Evolutionary conservation across 306 rosid species (phyloP).

Genomic region (Inga oerstediana): DNA sequence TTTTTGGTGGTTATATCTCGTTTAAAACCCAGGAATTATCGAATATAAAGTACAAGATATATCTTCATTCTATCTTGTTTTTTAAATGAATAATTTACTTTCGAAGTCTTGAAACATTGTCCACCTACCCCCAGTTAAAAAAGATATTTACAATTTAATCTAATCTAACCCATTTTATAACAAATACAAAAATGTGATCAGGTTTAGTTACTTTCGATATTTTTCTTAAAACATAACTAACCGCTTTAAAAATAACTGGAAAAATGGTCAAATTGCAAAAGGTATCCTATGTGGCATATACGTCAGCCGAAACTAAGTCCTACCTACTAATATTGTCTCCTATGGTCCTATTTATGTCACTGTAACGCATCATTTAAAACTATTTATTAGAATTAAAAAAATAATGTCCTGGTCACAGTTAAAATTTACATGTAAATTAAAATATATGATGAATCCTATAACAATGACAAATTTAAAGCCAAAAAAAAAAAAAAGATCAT

Average conservation of each 20-base stretch:
- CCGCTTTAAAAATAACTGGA: not conserved
- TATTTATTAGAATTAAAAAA: not conserved
- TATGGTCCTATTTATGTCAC: not conserved
- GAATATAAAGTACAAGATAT: too few relatives aligned
- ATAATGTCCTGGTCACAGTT: not conserved
- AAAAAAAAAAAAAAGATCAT: not conserved
- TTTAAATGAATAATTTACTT: too few relatives aligned
- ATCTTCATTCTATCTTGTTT: too few relatives aligned
- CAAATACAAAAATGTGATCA: not conserved
- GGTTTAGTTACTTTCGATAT: not conserved
- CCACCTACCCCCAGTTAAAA: not conserved
- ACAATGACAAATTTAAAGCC: not conserved
- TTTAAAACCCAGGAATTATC: too few relatives aligned
- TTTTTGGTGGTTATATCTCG: too few relatives aligned
- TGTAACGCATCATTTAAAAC: not conserved
- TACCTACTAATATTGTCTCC: not conserved
- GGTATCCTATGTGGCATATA: not conserved
- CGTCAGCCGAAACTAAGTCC: not conserved
- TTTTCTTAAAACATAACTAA: not conserved
- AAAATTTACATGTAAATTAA: not conserved
- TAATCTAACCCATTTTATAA: not conserved
- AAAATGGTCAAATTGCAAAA: not conserved
- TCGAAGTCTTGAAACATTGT: not conserved
- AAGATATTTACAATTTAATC: too few relatives aligned
- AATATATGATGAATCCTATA: not conserved